These are phyloP conservation scores for Arachis monticola DNA, from an alignment of 331 rosid species.

Conservation along the genomic window DNA sequence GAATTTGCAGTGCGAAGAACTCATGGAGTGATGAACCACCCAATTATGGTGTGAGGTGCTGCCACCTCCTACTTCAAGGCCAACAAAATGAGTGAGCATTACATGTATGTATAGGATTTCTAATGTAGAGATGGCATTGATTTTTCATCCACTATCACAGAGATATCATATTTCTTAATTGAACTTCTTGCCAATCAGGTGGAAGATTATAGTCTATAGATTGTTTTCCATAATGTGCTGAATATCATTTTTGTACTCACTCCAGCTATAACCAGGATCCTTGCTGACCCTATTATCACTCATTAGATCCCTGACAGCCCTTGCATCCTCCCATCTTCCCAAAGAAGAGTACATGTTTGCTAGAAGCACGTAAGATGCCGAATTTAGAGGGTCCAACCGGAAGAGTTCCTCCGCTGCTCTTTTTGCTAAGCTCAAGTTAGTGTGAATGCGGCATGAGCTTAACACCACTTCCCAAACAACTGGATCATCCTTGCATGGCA, in stretches of 20 bases:
- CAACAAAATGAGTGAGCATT: too few species aligned
- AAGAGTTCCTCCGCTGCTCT: slow-evolving; percentile 76
- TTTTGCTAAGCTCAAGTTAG: slow-evolving; percentile 63
- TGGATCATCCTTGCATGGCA: slow-evolving; percentile 53
- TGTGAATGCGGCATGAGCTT: slow-evolving; percentile 77
- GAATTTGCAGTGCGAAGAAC: too few species aligned
- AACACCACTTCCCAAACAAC: slow-evolving; percentile 86
- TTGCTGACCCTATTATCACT: slow-evolving; percentile 57
- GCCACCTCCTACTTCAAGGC: too few species aligned
- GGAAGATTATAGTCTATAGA: slow-evolving; percentile 9
- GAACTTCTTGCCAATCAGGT: slow-evolving; percentile 20
- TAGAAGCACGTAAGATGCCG: slow-evolving; percentile 41
- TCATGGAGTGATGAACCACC: too few species aligned
- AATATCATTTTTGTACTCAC: slow-evolving; percentile 44
- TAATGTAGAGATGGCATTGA: too few species aligned
- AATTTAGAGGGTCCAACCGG: slow-evolving; percentile 60
- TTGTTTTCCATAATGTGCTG: slow-evolving; percentile 26
- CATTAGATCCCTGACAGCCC: slow-evolving; percentile 69
- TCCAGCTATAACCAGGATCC: slow-evolving; percentile 80
- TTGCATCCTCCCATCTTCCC: slow-evolving; percentile 90
- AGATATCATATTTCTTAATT: neutral
- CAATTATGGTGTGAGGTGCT: too few species aligned
- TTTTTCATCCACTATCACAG: neutral
- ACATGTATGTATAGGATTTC: too few species aligned
- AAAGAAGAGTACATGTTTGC: slow-evolving; percentile 76